These are phyloP conservation scores for Lentinula lateritia DNA, from an alignment of 768 basidiomycete genomes.

Conservation along the genomic window DNA sequence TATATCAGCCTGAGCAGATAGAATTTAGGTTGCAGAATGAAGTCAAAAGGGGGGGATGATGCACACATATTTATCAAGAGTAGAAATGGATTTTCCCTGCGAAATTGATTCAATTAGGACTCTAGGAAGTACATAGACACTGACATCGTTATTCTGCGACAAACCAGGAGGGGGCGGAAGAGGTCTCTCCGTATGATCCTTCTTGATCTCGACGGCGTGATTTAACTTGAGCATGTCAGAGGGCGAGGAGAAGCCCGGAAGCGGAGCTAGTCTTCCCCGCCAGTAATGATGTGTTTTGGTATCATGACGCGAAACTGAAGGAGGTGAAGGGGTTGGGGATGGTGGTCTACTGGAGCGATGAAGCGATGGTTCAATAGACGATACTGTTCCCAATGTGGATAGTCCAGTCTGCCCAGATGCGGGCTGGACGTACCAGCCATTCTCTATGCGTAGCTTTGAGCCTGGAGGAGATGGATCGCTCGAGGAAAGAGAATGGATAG, in stretches of 20 bases:
- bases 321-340: not conserved
- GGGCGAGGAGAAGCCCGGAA: conserved; percentile 33
- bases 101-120: not conserved
- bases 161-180: not conserved
- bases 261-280: conserved; percentile 36
- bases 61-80: conserved; percentile 42
- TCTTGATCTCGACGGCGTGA: conserved; percentile 13
- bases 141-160: not conserved
- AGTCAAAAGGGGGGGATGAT: not conserved
- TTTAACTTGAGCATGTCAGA: conserved; percentile 21
- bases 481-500: not conserved
- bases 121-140: not conserved
- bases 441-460: not conserved
- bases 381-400: not conserved
- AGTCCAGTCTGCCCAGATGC: too few species aligned
- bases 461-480: not conserved
- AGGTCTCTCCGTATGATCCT: not conserved
- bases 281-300: conserved; percentile 29
- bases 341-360: not conserved
- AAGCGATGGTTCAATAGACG: not conserved
- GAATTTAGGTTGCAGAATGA: not conserved
- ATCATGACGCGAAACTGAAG: not conserved
- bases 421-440: not conserved
- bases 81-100: not conserved
- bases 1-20: conserved; percentile 32